Base-by-base conservation (phyloP, 106 monocot species). In the Dendrobium nobile region DNA sequence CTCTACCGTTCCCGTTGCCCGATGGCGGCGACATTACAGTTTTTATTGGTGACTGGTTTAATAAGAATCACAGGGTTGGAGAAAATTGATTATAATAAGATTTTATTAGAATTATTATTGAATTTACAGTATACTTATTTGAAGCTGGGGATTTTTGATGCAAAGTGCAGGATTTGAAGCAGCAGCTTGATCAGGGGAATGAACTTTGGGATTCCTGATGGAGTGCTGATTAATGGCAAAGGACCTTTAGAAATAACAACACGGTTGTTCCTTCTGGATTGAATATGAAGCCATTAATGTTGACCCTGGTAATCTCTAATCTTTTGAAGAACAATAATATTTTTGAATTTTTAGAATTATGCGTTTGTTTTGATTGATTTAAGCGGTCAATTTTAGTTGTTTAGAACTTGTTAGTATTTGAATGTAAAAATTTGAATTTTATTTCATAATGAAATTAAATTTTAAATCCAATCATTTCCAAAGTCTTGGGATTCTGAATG, bases 141-240 rank as follows among this genome's bases (percentile, higher is more conserved):
- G 20, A 43, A 16, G 1, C 5, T 1, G 1, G 17, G 13, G 31
- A 72, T 74, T 10, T 26, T 6, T 83, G 59, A 13, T 51, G 51
- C 51, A 13, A n/a, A 51, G 5, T 78, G 45, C 42, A 94, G 90
- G 90, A 87, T 89, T 75, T 92, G 82, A 89, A 84, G 81, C 87
- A 85, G 85, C 80, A 74, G 10, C 91, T 95, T 59, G 91, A 95
- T 51, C 33, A 81, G 8, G 95, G 95, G 0, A 89, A 89, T 58
- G 88, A 86, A 18, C 91, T 92, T n/a, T 5, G 94, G 94, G 24
- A 86, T 90, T 85, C 94, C 91, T 0, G 94, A 91, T 73, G 94
- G 94, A 59, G 94, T 95, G 26, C 84, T 95, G 45, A 95, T 95
- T 20, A 95, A 95, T 77, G 95, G 95, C 3, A 95, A 91, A 81